Percentiles rank a stretch among this genome's conserved stretches.
Conservation (phyloP, 805 yeast genomes). For the Lipomyces mesembrius region DNA sequence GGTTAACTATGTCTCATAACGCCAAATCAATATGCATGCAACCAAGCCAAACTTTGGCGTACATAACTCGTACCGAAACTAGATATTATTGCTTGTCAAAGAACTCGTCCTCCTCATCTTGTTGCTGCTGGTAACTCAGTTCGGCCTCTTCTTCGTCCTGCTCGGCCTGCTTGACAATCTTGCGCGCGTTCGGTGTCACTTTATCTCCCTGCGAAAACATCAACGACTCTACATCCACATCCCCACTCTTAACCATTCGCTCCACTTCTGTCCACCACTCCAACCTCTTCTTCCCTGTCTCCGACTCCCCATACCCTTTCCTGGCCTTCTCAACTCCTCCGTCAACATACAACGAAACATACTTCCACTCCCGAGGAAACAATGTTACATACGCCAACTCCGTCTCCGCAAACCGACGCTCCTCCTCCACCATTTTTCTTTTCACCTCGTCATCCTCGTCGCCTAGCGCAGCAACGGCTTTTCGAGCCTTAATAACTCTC, state of each 20-base stretch:
- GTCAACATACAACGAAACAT: conserved; percentile 38
- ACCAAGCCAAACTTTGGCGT: background rate
- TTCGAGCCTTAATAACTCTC: conserved; percentile 26
- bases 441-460: conserved; percentile 14
- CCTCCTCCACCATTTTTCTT: conserved; percentile 2
- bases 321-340: conserved; percentile 19
- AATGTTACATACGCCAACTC: conserved; percentile 36
- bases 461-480: conserved; percentile 6
- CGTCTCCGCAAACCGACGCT: conserved; percentile 21
- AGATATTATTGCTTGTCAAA: conserved; percentile 14
- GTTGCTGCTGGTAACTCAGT: background rate
- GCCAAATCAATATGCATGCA: background rate
- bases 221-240: conserved; percentile 26
- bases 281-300: conserved; percentile 20
- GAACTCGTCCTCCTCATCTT: conserved; percentile 29
- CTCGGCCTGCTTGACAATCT: background rate
- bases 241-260: conserved; percentile 18
- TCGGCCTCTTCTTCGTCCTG: conserved; percentile 7
- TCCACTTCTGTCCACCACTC: conserved; percentile 26
- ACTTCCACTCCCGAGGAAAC: conserved; percentile 37
- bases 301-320: conserved; percentile 14
- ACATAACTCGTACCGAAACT: background rate
- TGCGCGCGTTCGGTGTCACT: background rate
- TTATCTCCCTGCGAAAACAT: conserved; percentile 25
- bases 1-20: background rate